phyloP scores from a whole-genome alignment of 2,329 filamentous ascomycete species.

The Fusarium ramigenum region DNA sequence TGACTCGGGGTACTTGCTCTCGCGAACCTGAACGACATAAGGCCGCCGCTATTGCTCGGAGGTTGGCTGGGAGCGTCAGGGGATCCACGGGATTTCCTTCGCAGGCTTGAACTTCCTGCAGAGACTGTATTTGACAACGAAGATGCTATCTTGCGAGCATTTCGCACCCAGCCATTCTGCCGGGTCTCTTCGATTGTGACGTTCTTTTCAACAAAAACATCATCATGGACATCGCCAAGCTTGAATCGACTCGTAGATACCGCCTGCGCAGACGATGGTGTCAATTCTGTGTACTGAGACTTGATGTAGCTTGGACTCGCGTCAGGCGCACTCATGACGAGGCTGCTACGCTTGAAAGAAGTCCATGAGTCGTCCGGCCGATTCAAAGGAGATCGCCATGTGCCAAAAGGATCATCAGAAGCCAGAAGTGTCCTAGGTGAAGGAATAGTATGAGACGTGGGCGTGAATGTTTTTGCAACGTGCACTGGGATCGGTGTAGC shows the following conservation, averaged over 20 bases:
- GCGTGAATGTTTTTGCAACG: background rate
- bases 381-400: conserved; percentile 16
- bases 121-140: conserved; percentile 31
- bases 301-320: conserved; percentile 29
- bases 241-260: background rate
- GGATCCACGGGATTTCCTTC: background rate
- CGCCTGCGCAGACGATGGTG: background rate
- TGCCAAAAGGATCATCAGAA: conserved; percentile 16
- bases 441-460: background rate
- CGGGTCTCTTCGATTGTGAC: background rate
- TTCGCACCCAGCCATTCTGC: conserved; percentile 30
- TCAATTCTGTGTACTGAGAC: conserved; percentile 23
- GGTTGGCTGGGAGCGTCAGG: background rate
- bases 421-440: conserved; percentile 2
- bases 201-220: background rate
- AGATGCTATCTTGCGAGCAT: conserved; percentile 39
- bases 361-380: conserved; percentile 25
- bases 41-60: background rate
- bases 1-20: background rate
- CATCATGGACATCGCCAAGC: background rate
- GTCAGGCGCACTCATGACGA: conserved; percentile 1
- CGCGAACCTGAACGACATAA: conserved; percentile 9
- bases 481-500: background rate
- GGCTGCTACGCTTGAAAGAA: conserved; percentile 18
- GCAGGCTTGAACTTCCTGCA: background rate